Percentiles rank a stretch among this genome's conserved stretches.
These are phyloP conservation scores for Blastocystis sp. DNA, from an alignment of 352 stramenopile genomes.

Conservation along the genomic window DNA sequence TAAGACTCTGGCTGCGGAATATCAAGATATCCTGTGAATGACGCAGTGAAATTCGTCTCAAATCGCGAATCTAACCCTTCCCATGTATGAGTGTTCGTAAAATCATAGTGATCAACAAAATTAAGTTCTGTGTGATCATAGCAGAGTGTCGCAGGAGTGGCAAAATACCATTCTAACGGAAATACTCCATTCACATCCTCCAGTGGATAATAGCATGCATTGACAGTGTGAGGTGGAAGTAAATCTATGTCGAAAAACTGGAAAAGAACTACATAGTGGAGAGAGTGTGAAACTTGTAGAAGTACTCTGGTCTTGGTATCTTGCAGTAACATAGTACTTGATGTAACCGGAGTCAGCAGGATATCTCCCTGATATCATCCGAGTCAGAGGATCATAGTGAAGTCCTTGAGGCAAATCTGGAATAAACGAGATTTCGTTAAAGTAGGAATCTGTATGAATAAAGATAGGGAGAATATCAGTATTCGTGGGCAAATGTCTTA, in stretches of 20 bases:
- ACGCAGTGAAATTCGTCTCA: neutral
- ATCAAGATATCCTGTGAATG: neutral
- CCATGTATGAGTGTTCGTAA: neutral
- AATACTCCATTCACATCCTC: neutral
- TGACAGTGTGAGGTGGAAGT: neutral
- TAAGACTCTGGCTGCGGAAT: neutral
- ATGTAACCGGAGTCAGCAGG: neutral
- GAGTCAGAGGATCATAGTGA: neutral
- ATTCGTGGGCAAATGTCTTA: neutral
- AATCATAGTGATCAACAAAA: neutral
- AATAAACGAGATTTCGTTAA: neutral
- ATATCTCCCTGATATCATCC: neutral
- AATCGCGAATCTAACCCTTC: neutral
- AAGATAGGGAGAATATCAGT: slow-evolving; percentile 3
- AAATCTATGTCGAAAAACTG: neutral
- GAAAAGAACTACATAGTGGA: too few relatives aligned
- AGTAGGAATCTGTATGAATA: neutral
- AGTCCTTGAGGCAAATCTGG: neutral
- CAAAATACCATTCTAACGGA: neutral
- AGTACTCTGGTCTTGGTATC: too few relatives aligned
- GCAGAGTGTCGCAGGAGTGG: neutral
- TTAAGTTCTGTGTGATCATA: neutral
- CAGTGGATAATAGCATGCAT: neutral
- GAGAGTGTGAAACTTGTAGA: too few relatives aligned
- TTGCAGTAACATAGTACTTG: too few relatives aligned